Conservation (phyloP, 345 rosid species). For the Arabidopsis arenosa region DNA sequence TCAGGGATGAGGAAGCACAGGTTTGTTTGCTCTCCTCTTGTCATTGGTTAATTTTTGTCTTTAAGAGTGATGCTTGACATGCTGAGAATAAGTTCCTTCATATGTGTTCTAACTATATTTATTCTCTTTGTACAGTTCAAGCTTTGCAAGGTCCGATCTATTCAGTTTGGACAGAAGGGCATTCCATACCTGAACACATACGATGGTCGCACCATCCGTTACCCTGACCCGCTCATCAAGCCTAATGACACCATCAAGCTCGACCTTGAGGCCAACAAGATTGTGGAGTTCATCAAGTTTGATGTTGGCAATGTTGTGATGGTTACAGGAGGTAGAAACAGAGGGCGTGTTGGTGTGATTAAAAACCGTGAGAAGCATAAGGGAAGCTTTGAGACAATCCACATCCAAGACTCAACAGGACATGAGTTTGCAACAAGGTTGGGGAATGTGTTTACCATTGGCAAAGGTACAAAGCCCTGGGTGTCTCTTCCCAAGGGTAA, state of each 20-base stretch:
- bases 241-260: slow-evolving; percentile 70
- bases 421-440: slow-evolving; percentile 88
- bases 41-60: neutral
- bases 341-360: slow-evolving; percentile 47
- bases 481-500: slow-evolving; percentile 88
- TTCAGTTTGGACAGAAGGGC: slow-evolving; percentile 46
- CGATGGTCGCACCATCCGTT: slow-evolving; percentile 47
- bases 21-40: neutral
- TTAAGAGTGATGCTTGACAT: neutral
- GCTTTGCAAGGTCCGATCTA: slow-evolving; percentile 45
- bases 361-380: slow-evolving; percentile 48
- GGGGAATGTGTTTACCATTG: slow-evolving; percentile 76
- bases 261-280: slow-evolving; percentile 50
- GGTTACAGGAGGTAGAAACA: slow-evolving; percentile 61
- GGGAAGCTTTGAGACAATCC: slow-evolving; percentile 62
- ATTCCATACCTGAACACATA: slow-evolving; percentile 39
- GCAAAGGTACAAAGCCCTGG: slow-evolving; percentile 88
- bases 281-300: slow-evolving; percentile 65
- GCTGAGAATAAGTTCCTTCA: neutral
- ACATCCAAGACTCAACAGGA: slow-evolving; percentile 73
- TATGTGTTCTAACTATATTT: neutral
- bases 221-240: slow-evolving; percentile 53
- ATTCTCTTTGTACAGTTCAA: slow-evolving; percentile 32
- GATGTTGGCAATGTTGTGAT: slow-evolving; percentile 71
- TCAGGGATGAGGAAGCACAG: slow-evolving; percentile 45